Base-by-base conservation (phyloP, 805 yeast species). In the Scheffersomyces lignosus region DNA sequence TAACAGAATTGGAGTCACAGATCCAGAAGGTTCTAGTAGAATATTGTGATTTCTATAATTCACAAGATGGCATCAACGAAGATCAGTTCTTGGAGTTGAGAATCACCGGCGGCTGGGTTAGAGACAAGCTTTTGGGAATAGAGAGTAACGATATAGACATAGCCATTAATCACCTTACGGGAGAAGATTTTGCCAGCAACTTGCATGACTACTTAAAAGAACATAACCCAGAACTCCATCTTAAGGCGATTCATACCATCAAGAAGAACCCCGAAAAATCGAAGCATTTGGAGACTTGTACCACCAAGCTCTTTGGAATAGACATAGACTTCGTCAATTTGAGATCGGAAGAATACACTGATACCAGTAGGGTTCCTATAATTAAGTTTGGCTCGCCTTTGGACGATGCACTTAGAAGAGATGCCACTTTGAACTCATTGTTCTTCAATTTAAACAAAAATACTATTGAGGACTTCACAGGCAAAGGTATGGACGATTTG, bases 61-160 rank as follows among this genome's bases (percentile, higher is more conserved):
- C 44, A 9, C 31, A 41, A 3, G 35, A 34, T 10, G 29, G 35
- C 15, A 31, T 31, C n/a, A 38, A 40, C 12, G 43, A 52, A 32
- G n/a, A 50, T 13, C 48, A 44, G 15, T 14, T 12, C 22, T 56
- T 83, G 7, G 81, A 74, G 29, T 69, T 86, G 10, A 61, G 99
- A 42, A 86, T 93, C 47, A 90, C 97, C 0, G 99, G 99, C 24
- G 99, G 99, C 0, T 91, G 99, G 99, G 99, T 93, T 2, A 75
- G 99, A 49, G 99, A 93, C 60, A 93, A 93, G 62, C 66, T 93
- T 18, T 66, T 93, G 20, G 95, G 96, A 0, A 72, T 74, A 31
- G 79, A 78, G 15, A 81, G 91, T 28, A 81, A 91, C 54, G 99
- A 93, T 58, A 70, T 93, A 20, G 99, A 93, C 52, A 87, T 93